Base-by-base conservation (phyloP, 2,329 filamentous ascomycete species). In the Calonectria crousiana region DNA sequence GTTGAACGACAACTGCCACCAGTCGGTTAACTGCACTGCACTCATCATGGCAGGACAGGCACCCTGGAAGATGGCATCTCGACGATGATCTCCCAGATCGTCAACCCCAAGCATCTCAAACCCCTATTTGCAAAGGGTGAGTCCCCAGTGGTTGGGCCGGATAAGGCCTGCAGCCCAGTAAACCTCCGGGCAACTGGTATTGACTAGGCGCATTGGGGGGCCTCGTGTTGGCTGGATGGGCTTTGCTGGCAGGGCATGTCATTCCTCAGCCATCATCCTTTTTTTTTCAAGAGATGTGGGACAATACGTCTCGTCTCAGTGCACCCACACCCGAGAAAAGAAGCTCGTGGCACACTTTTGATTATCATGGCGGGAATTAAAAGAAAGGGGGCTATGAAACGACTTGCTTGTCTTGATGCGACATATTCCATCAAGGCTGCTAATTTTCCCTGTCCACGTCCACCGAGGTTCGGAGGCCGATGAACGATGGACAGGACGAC, bases 391-490 rank as follows among this genome's bases (percentile, higher is more conserved):
- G 36, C 36, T 28, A 75, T 69, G 73, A 80, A 73, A 68, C 69
- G 69, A 75, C 75, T 75, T 69, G 67, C 69, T 75, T 47, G 64
- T 66, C 74, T 76, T 77, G 58, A 34, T 65, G 69, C 23, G 30
- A 52, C 30, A 65, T 65, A 32, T 68, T 72, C 51, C 36, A 32
- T 56, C 32, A 62, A 56, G 23, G 36, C 47, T 28, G 64, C 30
- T 23, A 62, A 62, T 41, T 36, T 41, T 56, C 67, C 52, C 67
- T 74, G 62, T 78, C 65, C 69, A 73, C 56, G 73, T 74, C 75
- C 69, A 76, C 78, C 75, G 78, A 76, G 66, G 18, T 74, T 77
- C 78, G 78, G 78, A 78, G 60, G 71, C 74, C 67, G 70, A 76
- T 76, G 67, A 28, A 26, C 53, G 20, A 67, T 56, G 36, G 56